Conservation (phyloP, 164 flowering plant genomes). For the Stephania yunnanensis region DNA sequence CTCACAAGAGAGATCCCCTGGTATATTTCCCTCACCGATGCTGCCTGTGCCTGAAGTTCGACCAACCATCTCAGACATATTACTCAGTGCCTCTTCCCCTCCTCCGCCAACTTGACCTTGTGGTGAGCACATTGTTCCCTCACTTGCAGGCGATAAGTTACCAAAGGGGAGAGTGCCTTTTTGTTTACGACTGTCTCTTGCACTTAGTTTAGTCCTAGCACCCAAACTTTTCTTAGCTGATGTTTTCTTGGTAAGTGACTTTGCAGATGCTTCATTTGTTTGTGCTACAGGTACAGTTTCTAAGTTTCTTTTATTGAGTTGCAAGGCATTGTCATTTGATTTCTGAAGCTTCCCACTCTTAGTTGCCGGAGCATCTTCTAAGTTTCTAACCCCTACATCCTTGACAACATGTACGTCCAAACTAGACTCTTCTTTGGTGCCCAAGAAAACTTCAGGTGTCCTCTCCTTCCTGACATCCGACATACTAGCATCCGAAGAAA, state of each 20-base stretch:
- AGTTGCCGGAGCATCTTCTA: constrained; percentile 8
- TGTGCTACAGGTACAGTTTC: constrained; percentile 17
- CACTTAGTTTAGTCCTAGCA: constrained; percentile 31
- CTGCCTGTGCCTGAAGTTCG: not conserved
- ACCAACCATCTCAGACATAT: constrained; percentile 9
- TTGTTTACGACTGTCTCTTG: constrained; percentile 16
- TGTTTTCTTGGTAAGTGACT: constrained; percentile 30
- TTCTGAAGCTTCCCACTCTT: constrained; percentile 16
- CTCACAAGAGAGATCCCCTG: not conserved
- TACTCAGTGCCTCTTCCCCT: constrained; percentile 5
- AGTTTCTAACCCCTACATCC: constrained; percentile 1
- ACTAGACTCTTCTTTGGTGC: constrained; percentile 5
- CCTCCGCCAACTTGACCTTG: constrained; percentile 17
- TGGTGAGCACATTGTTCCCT: constrained; percentile 6
- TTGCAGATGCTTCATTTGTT: constrained; percentile 18
- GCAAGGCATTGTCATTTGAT: constrained; percentile 16
- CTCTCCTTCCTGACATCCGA: constrained; percentile 1
- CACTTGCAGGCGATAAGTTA: constrained; percentile 16
- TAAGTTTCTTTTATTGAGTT: constrained; percentile 9
- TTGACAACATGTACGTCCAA: constrained; percentile 3
- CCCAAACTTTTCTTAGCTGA: constrained; percentile 41
- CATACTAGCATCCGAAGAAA: constrained; percentile 9
- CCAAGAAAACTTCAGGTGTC: constrained; percentile 14
- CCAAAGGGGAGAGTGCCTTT: constrained; percentile 34
- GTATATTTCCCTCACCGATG: not conserved